A percentile compares a stretch with the other conserved stretches of the same genome.
These are phyloP conservation scores for Boletus sp. DNA, from an alignment of 768 basidiomycete species.

Conservation along the genomic window DNA sequence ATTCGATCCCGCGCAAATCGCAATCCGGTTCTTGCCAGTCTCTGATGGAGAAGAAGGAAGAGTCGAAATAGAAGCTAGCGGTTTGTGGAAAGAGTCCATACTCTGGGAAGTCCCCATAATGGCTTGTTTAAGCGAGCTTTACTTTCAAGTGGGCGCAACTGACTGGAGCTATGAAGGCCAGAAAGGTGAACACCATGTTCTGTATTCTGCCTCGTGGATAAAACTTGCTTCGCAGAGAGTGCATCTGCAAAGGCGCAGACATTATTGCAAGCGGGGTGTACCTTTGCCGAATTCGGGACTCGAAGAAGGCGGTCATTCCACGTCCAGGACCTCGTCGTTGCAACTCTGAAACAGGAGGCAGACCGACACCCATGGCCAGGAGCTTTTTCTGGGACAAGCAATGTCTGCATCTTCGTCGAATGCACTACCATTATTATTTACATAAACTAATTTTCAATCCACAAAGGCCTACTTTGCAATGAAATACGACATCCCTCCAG, in stretches of 20 bases:
- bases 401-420: slow-evolving; percentile 48
- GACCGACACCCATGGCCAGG: slow-evolving; percentile 50
- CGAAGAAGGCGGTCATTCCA: slow-evolving; percentile 71
- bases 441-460: neutral
- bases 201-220: neutral
- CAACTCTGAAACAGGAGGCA: slow-evolving; percentile 62
- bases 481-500: slow-evolving; percentile 59
- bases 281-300: slow-evolving; percentile 86
- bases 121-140: slow-evolving; percentile 87
- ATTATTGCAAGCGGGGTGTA: slow-evolving; percentile 61
- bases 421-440: neutral
- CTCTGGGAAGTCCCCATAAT: slow-evolving; percentile 96
- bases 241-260: slow-evolving; percentile 70
- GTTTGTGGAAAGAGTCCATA: slow-evolving; percentile 81
- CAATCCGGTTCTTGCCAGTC: slow-evolving; percentile 58
- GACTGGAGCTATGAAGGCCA: slow-evolving; percentile 89
- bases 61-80: slow-evolving; percentile 69
- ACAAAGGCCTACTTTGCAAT: slow-evolving; percentile 78
- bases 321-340: slow-evolving; percentile 75
- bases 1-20: slow-evolving; percentile 65
- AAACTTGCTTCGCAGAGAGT: slow-evolving; percentile 42
- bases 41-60: slow-evolving; percentile 50
- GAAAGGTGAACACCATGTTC: slow-evolving; percentile 47
- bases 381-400: slow-evolving; percentile 70
- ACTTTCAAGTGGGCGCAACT: slow-evolving; percentile 68